These are phyloP conservation scores for Moesziomyces sp. DNA, from an alignment of 1,284 basidiomycete species.

Conservation along the genomic window DNA sequence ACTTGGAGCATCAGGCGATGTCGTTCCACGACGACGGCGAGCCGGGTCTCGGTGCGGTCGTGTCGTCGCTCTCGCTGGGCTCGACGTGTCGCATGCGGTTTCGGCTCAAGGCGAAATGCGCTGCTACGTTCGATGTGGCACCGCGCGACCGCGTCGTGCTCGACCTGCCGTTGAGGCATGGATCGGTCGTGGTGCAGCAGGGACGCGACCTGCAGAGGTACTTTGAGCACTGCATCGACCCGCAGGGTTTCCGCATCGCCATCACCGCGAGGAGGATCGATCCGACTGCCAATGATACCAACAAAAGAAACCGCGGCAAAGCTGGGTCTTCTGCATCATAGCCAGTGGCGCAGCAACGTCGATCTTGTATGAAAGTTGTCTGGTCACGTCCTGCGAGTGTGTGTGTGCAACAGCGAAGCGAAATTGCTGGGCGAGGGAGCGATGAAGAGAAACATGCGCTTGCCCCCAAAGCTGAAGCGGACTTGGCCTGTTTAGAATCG, in stretches of 20 bases:
- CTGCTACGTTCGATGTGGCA: neutral
- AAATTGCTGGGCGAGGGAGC: too few relatives aligned
- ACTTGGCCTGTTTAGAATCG: too few relatives aligned
- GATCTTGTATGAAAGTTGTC: too few relatives aligned
- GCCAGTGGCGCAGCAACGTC: too few relatives aligned
- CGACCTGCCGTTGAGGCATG: conserved; percentile 32
- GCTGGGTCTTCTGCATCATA: too few relatives aligned
- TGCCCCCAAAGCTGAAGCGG: too few relatives aligned
- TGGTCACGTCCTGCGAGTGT: too few relatives aligned
- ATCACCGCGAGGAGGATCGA: conserved; percentile 38
- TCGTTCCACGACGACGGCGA: conserved; percentile 57
- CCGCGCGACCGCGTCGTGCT: conserved; percentile 14
- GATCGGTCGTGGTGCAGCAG: conserved; percentile 37
- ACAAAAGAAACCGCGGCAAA: too few relatives aligned
- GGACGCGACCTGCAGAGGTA: conserved; percentile 32
- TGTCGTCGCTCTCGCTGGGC: conserved; percentile 49
- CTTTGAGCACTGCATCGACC: conserved; percentile 36
- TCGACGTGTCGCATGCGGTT: conserved; percentile 48
- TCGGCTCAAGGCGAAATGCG: conserved; percentile 34
- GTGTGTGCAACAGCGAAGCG: too few relatives aligned
- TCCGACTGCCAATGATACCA: neutral
- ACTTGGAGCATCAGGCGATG: conserved; percentile 49
- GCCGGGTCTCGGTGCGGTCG: conserved; percentile 46
- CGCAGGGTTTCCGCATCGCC: conserved; percentile 37
- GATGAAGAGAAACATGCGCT: too few relatives aligned